Base-by-base conservation (phyloP, 495 filamentous ascomycete genomes). In the Penicillium manginii region DNA sequence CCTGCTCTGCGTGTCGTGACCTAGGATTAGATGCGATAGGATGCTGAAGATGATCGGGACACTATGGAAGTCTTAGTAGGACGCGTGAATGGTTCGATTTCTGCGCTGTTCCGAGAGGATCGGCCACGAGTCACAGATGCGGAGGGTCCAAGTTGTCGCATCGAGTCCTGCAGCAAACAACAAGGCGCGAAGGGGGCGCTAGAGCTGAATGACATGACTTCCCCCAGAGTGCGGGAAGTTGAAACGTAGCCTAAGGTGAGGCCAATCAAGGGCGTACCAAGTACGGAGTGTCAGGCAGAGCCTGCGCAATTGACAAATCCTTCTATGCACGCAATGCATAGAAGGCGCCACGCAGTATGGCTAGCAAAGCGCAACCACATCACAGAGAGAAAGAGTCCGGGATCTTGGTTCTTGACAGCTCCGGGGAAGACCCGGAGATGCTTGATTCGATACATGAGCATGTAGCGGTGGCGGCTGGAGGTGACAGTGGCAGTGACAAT, bases 381-480 rank as follows among this genome's bases (percentile, higher is more conserved):
- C 50, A 49, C 33, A 12, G 35, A 32, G n/a, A n/a, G 42, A 29
- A 46, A 43, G 21, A 29, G 26, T 29, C n/a, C 10, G 15, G 14
- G 52, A 15, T 22, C 39, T 23, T 45, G 45, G 45, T 19, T 29
- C 46, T 26, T 61, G 58, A 53, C 48, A 57, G 31, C 53, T 50
- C 52, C 49, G 52, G 15, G 46, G 48, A 50, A 26, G 14, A 50
- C 5, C 19, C 19, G 48, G 26, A 50, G n/a, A 31, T 15, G 17
- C 48, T 35, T 35, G 48, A 50, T 47, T 23, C 19, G 45, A 47
- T 50, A 23, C 40, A 18, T 26, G 52, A 59, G 51, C 40, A 66
- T 70, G 62, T 70, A 66, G 73, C 71, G 70, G 72, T 73, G 70
- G 66, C 66, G 37, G 35, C 35, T 37, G 35, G 35, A 37, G 57